Evolutionary conservation across 2,329 filamentous ascomycete genomes (phyloP), one percentile per base, ranked within the genome.

Genomic region (Beauveria australis): DNA sequence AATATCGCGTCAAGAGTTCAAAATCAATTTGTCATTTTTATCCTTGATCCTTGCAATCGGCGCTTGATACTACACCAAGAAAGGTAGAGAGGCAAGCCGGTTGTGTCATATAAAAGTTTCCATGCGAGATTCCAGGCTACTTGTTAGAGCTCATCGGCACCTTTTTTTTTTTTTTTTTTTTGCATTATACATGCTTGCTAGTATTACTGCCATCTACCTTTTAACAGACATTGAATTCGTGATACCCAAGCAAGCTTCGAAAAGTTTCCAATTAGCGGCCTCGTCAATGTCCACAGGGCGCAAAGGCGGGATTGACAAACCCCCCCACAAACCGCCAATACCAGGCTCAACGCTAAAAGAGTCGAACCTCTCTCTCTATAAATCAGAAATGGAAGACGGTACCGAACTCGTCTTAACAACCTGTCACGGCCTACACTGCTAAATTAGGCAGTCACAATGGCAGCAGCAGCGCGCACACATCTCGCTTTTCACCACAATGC

Each of bases 401-500:
- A 5, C 14, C 22, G 5, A 30, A 10, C 2, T 14, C 16, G 1
- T 12, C 19, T 53, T 24, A 7, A 28, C 12, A 16, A 26, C 4
- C 26, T 9, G 22, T 14, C 40, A 24, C 16, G 26, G 37, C 22
- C 18, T 19, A 3, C 16, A 59, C 3, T n/a, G 16, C 40, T 18
- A 8, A 10, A 24, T 5, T 46, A 5, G 14, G 8, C 19, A n/a
- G 24, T 47, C 8, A 62, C 5, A 43, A 64, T 64, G 62, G 52
- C 64, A 33, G 56, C 61, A n/a, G 61, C 65, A 48, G 64, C 65
- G 52, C 68, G 72, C 61, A 79, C 78, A 24, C 70, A 73, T 65
- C 73, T 81, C 9, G 74, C 77, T 12, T 79, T 76, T 56, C 77
- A 79, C 62, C 72, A 74, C 57, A 70, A 79, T 61, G 73, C 71